Percentiles rank a stretch among this genome's conserved stretches.
These are phyloP conservation scores for Trichoderma aggressivum DNA, from an alignment of 2,329 filamentous ascomycete species.

Conservation along the genomic window DNA sequence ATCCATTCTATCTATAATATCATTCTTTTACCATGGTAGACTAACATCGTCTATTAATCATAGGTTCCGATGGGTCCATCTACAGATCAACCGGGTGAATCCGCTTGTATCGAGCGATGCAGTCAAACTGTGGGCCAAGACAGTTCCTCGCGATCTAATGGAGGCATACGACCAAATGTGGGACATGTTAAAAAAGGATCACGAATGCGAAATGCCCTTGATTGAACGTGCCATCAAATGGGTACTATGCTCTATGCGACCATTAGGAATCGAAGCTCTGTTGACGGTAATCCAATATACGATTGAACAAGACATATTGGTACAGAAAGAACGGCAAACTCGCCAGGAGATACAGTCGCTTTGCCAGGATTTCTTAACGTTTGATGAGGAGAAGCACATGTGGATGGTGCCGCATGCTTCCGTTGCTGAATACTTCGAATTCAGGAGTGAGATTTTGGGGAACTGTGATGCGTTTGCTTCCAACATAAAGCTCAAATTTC, in stretches of 20 bases:
- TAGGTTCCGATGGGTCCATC: constrained; percentile 25
- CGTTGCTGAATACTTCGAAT: constrained; percentile 16
- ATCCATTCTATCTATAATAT: background rate
- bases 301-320: background rate
- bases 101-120: background rate
- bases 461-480: background rate
- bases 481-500: background rate
- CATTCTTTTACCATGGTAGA: background rate
- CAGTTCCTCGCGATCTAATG: constrained; percentile 18
- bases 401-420: constrained; percentile 16
- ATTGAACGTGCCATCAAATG: constrained; percentile 8
- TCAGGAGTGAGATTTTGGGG: background rate
- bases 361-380: constrained; percentile 6
- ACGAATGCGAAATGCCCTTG: background rate
- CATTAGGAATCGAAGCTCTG: background rate
- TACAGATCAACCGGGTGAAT: constrained; percentile 20
- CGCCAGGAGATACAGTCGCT: background rate
- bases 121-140: constrained; percentile 17
- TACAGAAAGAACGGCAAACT: background rate
- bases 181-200: background rate
- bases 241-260: background rate
- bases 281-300: constrained; percentile 2
- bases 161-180: constrained; percentile 21
- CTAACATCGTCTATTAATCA: background rate
- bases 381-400: background rate